Conservation (phyloP, 1,284 basidiomycete species). For the Ceratobasidium sp. region DNA sequence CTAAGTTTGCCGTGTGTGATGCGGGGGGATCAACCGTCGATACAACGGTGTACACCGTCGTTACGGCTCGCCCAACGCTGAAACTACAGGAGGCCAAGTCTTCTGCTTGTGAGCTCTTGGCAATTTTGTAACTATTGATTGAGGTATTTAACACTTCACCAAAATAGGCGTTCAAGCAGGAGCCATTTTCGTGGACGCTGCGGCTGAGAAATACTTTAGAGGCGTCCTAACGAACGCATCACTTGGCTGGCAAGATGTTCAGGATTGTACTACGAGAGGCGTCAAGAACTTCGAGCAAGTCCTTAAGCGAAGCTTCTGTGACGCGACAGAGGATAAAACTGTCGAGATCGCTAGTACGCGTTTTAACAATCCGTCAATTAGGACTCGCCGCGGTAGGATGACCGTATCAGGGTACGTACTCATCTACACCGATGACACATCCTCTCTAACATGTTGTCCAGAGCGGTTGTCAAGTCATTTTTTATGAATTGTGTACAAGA, state of each 20-base stretch:
- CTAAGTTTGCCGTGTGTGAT: slow-evolving; percentile 21
- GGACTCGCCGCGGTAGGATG: slow-evolving; percentile 11
- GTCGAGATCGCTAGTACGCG: slow-evolving; percentile 2
- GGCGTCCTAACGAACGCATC: neutral
- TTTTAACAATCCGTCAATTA: slow-evolving; percentile 9
- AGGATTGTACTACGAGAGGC: neutral
- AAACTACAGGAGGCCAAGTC: neutral
- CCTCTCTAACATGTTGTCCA: neutral
- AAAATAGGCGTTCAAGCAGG: slow-evolving; percentile 8
- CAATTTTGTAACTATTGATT: neutral
- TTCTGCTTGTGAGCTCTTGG: slow-evolving; percentile 6
- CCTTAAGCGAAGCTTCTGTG: slow-evolving; percentile 16
- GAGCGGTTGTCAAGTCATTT: slow-evolving; percentile 22
- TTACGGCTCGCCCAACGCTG: neutral
- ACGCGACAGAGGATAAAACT: neutral
- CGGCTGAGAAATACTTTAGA: neutral
- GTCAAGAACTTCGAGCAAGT: slow-evolving; percentile 29
- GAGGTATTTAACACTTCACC: neutral
- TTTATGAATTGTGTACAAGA: slow-evolving; percentile 19
- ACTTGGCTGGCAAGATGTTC: neutral
- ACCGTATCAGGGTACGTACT: neutral
- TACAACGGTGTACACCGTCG: slow-evolving; percentile 4
- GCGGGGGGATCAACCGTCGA: slow-evolving; percentile 20
- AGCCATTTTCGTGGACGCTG: slow-evolving; percentile 13
- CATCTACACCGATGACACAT: neutral